Conservation (phyloP, 78 protist species). For the Capsaspora owczarzaki region DNA sequence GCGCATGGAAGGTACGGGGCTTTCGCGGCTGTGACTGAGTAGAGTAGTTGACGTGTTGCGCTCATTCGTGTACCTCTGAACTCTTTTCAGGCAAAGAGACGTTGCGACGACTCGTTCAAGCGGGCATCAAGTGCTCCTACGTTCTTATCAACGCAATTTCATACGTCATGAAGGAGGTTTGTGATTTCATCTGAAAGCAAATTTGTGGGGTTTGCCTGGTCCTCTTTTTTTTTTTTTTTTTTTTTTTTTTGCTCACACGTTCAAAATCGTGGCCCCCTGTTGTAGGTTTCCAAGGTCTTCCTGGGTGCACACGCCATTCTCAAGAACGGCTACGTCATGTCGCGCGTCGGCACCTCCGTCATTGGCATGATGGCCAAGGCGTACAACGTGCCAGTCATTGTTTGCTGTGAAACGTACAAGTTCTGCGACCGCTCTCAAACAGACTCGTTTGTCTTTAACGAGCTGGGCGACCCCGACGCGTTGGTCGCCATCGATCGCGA, state of each 20-base stretch:
- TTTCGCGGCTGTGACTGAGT: neutral
- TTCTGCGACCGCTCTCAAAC: conserved; percentile 78
- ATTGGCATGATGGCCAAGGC: conserved; percentile 78
- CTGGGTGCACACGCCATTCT: conserved; percentile 82
- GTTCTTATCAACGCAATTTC: conserved; percentile 61
- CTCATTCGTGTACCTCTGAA: neutral
- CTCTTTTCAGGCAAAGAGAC: neutral
- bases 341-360: conserved; percentile 78
- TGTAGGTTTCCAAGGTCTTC: conserved; percentile 56
- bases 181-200: neutral
- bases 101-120: conserved; percentile 33
- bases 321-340: conserved; percentile 72
- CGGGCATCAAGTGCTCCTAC: conserved; percentile 72
- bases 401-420: conserved; percentile 92
- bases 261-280: neutral
- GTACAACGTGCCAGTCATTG: conserved; percentile 82
- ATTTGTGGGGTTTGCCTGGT: neutral
- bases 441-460: conserved; percentile 86
- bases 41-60: neutral
- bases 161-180: conserved; percentile 74
- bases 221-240: neutral
- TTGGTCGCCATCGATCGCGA: conserved; percentile 5
- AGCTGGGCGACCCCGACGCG: conserved; percentile 44
- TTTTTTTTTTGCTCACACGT: neutral
- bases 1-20: conserved; percentile 60